Conservation (phyloP, 2,329 filamentous ascomycete genomes). For the Fusarium continuum region DNA sequence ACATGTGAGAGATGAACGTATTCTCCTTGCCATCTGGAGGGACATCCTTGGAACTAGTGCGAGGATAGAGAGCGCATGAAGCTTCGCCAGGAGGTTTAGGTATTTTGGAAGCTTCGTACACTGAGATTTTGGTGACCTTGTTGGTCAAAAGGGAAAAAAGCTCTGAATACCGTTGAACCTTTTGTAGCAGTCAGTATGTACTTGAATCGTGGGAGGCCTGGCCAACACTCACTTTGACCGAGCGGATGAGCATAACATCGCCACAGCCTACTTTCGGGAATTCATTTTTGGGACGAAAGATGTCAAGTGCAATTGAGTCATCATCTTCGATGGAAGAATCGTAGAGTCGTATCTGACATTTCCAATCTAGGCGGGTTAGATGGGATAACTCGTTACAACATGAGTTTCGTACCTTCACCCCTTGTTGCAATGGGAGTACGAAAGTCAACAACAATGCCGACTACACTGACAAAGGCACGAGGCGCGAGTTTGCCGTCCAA, state of each 20-base stretch:
- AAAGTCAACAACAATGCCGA: slow-evolving; percentile 76
- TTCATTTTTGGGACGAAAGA: slow-evolving; percentile 64
- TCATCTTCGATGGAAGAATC: slow-evolving; percentile 64
- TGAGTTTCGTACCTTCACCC: slow-evolving; percentile 58
- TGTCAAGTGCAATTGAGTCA: slow-evolving; percentile 58
- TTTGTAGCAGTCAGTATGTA: slow-evolving; percentile 10
- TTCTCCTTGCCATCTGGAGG: slow-evolving; percentile 45
- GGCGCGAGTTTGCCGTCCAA: slow-evolving; percentile 50
- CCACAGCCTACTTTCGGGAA: slow-evolving; percentile 59
- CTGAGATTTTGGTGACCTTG: slow-evolving; percentile 53
- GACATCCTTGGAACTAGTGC: slow-evolving; percentile 30
- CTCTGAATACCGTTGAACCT: slow-evolving; percentile 55
- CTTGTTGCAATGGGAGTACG: slow-evolving; percentile 61
- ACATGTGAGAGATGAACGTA: slow-evolving; percentile 59
- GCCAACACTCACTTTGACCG: slow-evolving; percentile 59
- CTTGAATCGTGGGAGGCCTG: not conserved
- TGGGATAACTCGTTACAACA: not conserved
- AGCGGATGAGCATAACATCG: slow-evolving; percentile 57
- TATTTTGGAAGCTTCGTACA: slow-evolving; percentile 52
- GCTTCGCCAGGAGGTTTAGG: slow-evolving; percentile 51
- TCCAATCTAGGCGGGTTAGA: slow-evolving; percentile 59
- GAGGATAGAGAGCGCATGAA: slow-evolving; percentile 40
- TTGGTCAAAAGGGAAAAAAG: slow-evolving; percentile 57
- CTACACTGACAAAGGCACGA: slow-evolving; percentile 61
- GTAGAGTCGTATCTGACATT: slow-evolving; percentile 67